Conservation (phyloP, 345 rosid species). For the Eucalyptus polyanthemos region DNA sequence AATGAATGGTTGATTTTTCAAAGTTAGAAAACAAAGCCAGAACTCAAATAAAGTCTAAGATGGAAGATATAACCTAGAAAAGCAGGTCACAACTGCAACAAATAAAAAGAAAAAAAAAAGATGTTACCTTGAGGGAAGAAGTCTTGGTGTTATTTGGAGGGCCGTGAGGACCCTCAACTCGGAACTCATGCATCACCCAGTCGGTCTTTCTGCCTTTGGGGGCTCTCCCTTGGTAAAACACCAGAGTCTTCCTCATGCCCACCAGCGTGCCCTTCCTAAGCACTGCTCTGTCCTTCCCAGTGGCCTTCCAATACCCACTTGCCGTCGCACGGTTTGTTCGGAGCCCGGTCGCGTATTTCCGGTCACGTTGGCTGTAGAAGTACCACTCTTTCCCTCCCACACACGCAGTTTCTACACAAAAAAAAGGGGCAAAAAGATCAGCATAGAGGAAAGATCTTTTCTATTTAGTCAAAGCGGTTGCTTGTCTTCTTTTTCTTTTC, state of each 20-base stretch:
- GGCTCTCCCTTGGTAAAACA: constrained; percentile 90
- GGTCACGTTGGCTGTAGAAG: constrained; percentile 75
- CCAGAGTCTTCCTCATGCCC: constrained; percentile 92
- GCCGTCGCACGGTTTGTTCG: constrained; percentile 86
- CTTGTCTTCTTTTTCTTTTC: background rate
- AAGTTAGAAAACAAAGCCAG: background rate
- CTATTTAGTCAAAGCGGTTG: background rate
- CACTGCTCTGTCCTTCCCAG: constrained; percentile 66
- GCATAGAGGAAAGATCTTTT: background rate
- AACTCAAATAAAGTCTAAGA: background rate
- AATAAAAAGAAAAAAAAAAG: background rate
- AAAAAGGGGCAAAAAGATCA: background rate
- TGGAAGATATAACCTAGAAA: background rate
- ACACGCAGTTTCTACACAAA: constrained; percentile 41
- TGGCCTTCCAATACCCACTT: constrained; percentile 93
- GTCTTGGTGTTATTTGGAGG: constrained; percentile 4
- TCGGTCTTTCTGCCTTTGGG: constrained; percentile 72
- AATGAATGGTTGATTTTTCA: background rate
- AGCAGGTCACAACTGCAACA: background rate
- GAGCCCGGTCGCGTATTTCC: constrained; percentile 85
- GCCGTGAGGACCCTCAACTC: constrained; percentile 42
- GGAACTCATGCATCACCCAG: constrained; percentile 97
- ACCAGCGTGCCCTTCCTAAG: constrained; percentile 42
- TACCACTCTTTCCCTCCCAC: constrained; percentile 91
- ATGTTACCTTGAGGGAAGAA: constrained; percentile 18